A percentile compares a stretch with the other conserved stretches of the same genome.
phyloP scores from a whole-genome alignment of 108 stramenopile species.

The Aureococcus anophagefferens region DNA sequence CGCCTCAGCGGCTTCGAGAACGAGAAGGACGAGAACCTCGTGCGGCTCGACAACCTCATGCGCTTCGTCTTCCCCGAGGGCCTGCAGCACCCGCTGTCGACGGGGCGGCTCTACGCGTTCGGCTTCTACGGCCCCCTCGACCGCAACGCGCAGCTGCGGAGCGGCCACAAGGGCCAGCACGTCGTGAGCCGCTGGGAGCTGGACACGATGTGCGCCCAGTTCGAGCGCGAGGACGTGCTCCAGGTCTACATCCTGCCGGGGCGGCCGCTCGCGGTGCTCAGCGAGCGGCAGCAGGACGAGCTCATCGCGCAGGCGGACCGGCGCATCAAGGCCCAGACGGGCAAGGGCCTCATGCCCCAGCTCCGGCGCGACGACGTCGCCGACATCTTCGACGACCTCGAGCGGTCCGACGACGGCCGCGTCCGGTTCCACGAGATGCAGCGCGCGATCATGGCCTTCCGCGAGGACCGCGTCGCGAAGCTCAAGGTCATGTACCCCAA shows the following conservation, averaged over 20 bases:
- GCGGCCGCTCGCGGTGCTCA: slow-evolving; percentile 23
- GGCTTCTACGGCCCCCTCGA: slow-evolving; percentile 43
- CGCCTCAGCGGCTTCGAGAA: background rate
- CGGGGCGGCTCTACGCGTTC: slow-evolving; percentile 34
- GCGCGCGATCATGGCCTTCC: slow-evolving; percentile 20
- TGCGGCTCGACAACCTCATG: slow-evolving; percentile 20
- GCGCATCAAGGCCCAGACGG: slow-evolving; percentile 22
- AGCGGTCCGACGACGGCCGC: slow-evolving; percentile 19
- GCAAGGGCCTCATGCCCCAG: slow-evolving; percentile 26
- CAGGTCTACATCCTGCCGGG: slow-evolving; percentile 29
- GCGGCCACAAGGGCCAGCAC: slow-evolving; percentile 30
- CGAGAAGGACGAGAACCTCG: background rate
- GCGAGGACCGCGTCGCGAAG: slow-evolving; percentile 24
- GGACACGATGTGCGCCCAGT: slow-evolving; percentile 40
- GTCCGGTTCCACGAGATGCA: slow-evolving; percentile 45
- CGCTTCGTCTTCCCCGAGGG: slow-evolving; percentile 35
- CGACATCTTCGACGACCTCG: slow-evolving; percentile 18
- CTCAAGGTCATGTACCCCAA: slow-evolving; percentile 32
- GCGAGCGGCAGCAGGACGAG: slow-evolving; percentile 30
- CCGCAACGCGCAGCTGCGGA: slow-evolving; percentile 13
- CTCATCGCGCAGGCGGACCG: slow-evolving; percentile 37
- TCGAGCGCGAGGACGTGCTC: slow-evolving; percentile 43
- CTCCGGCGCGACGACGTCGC: slow-evolving; percentile 25
- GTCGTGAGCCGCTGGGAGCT: slow-evolving; percentile 36
- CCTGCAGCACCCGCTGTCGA: slow-evolving; percentile 39